Conservation (phyloP, 2,329 filamentous ascomycete species). For the Zasmidium cellare region DNA sequence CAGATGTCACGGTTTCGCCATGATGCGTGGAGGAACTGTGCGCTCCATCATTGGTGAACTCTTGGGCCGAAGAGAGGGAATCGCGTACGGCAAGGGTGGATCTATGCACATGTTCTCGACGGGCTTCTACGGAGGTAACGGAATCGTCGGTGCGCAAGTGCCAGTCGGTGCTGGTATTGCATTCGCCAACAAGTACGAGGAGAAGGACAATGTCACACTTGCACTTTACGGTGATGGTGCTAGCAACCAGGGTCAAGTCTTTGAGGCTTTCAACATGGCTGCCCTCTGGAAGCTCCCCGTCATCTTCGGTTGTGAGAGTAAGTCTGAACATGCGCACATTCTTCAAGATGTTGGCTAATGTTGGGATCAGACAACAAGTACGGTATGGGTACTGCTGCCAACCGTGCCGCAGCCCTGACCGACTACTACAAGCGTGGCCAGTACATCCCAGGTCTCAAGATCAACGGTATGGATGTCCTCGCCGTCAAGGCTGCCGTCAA, state of each 20-base stretch:
- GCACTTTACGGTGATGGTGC: conserved; percentile 97
- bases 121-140: conserved; percentile 97
- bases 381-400: conserved; percentile 96
- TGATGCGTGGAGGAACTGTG: conserved; percentile 91
- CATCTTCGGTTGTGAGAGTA: conserved; percentile 98
- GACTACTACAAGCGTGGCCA: conserved; percentile 99
- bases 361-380: conserved; percentile 91
- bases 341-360: conserved; percentile 20
- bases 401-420: conserved; percentile 90
- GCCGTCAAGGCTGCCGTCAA: conserved; percentile 95
- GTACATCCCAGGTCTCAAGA: conserved; percentile 98
- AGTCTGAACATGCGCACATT: conserved; percentile 38
- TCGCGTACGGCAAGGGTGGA: conserved; percentile 97
- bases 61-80: conserved; percentile 90
- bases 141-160: conserved; percentile 98
- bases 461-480: conserved; percentile 99
- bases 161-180: conserved; percentile 94
- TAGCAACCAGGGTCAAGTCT: conserved; percentile 98
- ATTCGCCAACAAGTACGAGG: conserved; percentile 94
- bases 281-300: conserved; percentile 97
- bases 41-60: conserved; percentile 95
- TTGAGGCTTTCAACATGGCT: conserved; percentile 99
- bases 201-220: conserved; percentile 80
- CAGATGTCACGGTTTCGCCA: conserved; percentile 96
- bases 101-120: conserved; percentile 99